These are phyloP conservation scores for Poronia punctata DNA, from an alignment of 495 filamentous ascomycete genomes.

Conservation along the genomic window DNA sequence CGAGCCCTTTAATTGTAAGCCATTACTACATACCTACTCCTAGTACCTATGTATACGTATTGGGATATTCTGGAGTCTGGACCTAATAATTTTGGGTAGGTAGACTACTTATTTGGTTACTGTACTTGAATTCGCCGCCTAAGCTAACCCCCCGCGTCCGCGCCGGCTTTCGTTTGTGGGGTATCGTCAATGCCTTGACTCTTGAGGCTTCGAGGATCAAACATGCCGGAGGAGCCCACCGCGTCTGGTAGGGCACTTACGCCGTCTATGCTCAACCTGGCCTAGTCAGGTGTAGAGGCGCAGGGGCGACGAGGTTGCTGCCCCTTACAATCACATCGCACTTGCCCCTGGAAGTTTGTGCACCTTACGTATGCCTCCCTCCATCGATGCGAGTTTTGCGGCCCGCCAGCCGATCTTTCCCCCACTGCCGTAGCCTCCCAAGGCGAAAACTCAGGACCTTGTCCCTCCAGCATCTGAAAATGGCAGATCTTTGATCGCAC, in stretches of 20 bases:
- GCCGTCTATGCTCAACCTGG: conserved; percentile 2
- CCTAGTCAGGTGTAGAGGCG: conserved; percentile 1
- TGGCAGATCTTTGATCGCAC: background rate
- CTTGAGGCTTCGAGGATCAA: no score
- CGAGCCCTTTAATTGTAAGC: background rate
- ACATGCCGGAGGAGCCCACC: background rate
- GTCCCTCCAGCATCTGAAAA: conserved; percentile 4
- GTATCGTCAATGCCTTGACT: background rate
- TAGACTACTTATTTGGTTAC: no score
- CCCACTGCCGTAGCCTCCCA: conserved; percentile 1
- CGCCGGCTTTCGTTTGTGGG: background rate
- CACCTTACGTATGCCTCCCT: background rate
- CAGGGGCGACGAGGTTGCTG: background rate
- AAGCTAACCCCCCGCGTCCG: background rate
- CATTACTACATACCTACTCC: no score
- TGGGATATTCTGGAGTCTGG: no score
- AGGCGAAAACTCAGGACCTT: background rate
- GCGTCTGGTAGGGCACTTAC: background rate
- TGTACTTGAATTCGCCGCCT: background rate
- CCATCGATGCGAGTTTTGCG: conserved; percentile 4
- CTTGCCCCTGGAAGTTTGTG: background rate
- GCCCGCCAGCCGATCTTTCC: conserved; percentile 7
- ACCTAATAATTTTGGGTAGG: no score
- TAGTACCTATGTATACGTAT: no score
- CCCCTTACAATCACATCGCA: background rate